Evolutionary conservation across 345 rosid species (phyloP), one percentile per base, ranked within the genome.

Genomic region (Erysimum cheiranthoides): DNA sequence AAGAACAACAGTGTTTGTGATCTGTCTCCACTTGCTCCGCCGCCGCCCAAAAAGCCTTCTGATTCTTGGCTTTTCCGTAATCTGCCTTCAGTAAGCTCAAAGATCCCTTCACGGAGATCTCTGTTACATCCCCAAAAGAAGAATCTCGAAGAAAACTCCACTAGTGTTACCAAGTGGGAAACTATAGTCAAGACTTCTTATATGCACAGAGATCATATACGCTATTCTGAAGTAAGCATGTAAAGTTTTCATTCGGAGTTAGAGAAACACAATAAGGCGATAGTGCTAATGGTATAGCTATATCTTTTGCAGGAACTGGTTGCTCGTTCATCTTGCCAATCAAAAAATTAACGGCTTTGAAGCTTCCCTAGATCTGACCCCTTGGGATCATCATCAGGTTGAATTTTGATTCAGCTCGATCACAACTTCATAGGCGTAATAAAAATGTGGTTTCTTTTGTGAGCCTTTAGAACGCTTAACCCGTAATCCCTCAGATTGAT

Each of bases 21-120:
- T 10, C 50, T 63, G 30, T 65, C 86, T 76, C 80, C 81, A 40
- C 83, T 80, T 80, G 83, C 84, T 27, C 92, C 86, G 10, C 87
- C 90, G 25, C 66, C 84, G 59, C 97, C 91, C 3, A 89, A 86
- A 78, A 86, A 86, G 54, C 99, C 99, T 16, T 87, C 99, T 1
- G 97, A 95, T 54, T 95, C 99, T 38, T 95, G 99, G 99, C 96
- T 95, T 42, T 79, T 87, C 79, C 90, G 96, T 52, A 80, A 91
- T 12, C 82, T 88, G 56, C 89, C 99, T 72, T 78, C 93, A 34
- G 64, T 81, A 43, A 56, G 88, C 6, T 73, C 88, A 1, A 83
- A 70, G 52, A 85, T 77, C 60, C 66, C 85, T 43, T 77, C 84
- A 54, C 79, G 83, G 0, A 77, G 74, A 45, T 78, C 80, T 32